phyloP scores from a whole-genome alignment of 352 stramenopile genomes.

The Pythium insidiosum region DNA sequence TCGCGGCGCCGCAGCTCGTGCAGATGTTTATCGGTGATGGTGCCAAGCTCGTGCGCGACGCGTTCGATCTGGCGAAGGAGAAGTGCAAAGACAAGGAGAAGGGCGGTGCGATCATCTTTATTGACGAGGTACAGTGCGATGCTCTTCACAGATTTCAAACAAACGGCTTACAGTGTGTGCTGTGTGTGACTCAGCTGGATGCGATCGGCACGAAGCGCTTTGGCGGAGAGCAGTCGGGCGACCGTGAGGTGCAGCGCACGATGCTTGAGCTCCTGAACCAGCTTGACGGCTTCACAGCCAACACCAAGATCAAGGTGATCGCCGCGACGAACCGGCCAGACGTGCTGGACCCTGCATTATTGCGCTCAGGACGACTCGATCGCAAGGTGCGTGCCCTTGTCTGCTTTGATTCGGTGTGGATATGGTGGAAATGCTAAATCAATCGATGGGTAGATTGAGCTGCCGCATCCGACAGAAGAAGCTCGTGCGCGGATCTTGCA shows the following conservation, averaged over 20 bases:
- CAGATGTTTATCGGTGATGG: slow-evolving; percentile 99
- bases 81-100: slow-evolving; percentile 88
- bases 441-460: slow-evolving; percentile 86
- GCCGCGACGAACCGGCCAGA: slow-evolving; percentile 96
- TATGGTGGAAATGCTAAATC: too few species aligned
- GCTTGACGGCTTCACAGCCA: slow-evolving; percentile 96
- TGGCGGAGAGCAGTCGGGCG: slow-evolving; percentile 92
- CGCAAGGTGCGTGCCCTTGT: slow-evolving; percentile 77
- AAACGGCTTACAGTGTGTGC: neutral
- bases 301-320: slow-evolving; percentile 99
- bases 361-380: slow-evolving; percentile 90
- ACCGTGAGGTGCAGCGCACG: slow-evolving; percentile 95
- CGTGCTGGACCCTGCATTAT: slow-evolving; percentile 94
- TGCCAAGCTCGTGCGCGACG: slow-evolving; percentile 96
- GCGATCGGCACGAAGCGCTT: slow-evolving; percentile 98
- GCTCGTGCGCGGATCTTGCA: slow-evolving; percentile 94
- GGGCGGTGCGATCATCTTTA: slow-evolving; percentile 98
- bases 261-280: slow-evolving; percentile 99
- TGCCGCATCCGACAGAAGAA: slow-evolving; percentile 97
- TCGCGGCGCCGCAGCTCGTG: slow-evolving; percentile 96
- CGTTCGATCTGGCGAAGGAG: slow-evolving; percentile 94
- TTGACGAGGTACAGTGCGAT: slow-evolving; percentile 88
- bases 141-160: neutral
- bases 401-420: neutral
- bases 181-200: slow-evolving; percentile 66